Conservation (phyloP, 345 rosid species). For the Salix dunnii region DNA sequence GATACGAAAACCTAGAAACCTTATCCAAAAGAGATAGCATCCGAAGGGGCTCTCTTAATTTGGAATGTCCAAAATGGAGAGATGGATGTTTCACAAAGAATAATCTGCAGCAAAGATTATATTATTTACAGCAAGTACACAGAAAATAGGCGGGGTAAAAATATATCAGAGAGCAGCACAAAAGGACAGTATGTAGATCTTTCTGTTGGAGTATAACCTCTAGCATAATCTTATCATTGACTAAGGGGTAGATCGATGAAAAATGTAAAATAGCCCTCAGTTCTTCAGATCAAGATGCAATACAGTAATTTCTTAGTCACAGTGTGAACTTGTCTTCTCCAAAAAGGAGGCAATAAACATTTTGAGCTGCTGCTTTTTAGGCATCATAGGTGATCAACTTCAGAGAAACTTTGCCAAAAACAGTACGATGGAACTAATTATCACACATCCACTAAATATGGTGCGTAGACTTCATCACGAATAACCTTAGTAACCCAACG, state of each 20-base stretch:
- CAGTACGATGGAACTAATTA: background rate
- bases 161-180: background rate
- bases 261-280: background rate
- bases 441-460: background rate
- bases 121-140: background rate
- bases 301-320: background rate
- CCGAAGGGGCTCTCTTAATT: background rate
- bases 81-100: conserved; percentile 2
- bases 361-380: too few relatives aligned
- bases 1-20: conserved; percentile 3
- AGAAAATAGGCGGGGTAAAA: background rate
- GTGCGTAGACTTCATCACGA: background rate
- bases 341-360: background rate
- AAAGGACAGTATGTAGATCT: background rate
- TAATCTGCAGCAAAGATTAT: conserved; percentile 8
- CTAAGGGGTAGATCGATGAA: background rate
- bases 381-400: background rate
- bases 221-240: conserved; percentile 1
- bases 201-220: background rate
- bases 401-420: background rate
- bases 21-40: conserved; percentile 2
- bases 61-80: conserved; percentile 1
- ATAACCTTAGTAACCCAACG: background rate
- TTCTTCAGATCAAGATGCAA: background rate
- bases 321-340: background rate